Base-by-base conservation (phyloP, 2,329 filamentous ascomycete genomes). In the Neonectria punicea region DNA sequence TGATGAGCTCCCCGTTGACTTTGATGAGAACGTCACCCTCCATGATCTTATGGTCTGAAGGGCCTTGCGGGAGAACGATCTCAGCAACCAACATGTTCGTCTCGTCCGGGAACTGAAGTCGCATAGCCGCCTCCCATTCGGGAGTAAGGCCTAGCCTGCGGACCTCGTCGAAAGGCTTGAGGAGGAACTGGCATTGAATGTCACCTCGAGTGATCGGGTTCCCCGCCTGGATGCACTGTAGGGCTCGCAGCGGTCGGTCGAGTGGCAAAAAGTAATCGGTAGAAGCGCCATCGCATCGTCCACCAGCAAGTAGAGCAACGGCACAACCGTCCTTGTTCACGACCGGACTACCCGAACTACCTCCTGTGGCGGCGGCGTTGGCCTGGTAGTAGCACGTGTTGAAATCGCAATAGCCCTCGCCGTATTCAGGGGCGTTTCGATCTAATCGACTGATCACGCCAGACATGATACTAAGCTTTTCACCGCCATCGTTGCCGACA, bases 111-210 rank as follows among this genome's bases (percentile, higher is more conserved):
- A 97, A 97, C 28, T 89, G 85, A 71, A 92, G 89, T 36, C 96
- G 90, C 68, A 97, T 89, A 61, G 91, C 90, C 41, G 92, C 91
- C 82, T 99, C 96, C 90, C 93, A 97, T 56, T 93, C 87, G 0
- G 94, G 86, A 2, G 89, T 93, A 65, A 99, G 84, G 8, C 96
- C 96, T 11, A 99, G 84, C 65, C 96, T 88, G 59, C 95, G 90
- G 79, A 96, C 98, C 79, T 99, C 97, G 73, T 99, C 97, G 73
- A 99, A 99, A 0, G 96, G 93, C 80, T 98, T 98, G 67, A 99
- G 87, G 58, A 98, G 87, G 87, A 97, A 99, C 78, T 99, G 96
- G 67, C 93, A 97, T 80, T 99, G 96, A 54, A 99, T 97, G n/a
- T 96, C 97, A 53, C 96, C 96, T 73, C 96, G 88, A n/a, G 91